Percentiles rank a stretch among this genome's conserved stretches.
phyloP scores from a whole-genome alignment of 2,329 filamentous ascomycete genomes.

The Pseudogymnoascus sp. region DNA sequence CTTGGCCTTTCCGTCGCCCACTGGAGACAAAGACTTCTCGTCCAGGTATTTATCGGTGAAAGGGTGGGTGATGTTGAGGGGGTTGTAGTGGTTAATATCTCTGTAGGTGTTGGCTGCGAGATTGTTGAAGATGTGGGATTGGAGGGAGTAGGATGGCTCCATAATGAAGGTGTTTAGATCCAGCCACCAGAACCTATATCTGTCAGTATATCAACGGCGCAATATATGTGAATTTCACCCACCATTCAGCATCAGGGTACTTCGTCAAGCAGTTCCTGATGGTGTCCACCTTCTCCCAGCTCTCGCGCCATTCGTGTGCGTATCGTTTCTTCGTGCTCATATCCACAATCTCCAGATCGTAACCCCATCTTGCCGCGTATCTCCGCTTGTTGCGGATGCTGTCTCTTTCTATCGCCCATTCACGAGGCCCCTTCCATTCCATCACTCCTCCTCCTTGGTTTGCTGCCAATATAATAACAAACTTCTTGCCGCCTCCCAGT shows the following conservation, averaged over 20 bases:
- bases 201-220: constrained; percentile 23
- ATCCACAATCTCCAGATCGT: constrained; percentile 91
- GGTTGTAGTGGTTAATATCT: constrained; percentile 95
- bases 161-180: constrained; percentile 97
- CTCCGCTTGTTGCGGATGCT: constrained; percentile 91
- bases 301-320: constrained; percentile 97
- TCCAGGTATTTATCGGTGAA: constrained; percentile 70
- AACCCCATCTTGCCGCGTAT: constrained; percentile 83
- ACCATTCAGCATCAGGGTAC: constrained; percentile 96
- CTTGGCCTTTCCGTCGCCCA: constrained; percentile 67
- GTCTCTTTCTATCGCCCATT: constrained; percentile 97
- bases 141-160: constrained; percentile 86
- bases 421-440: constrained; percentile 95
- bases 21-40: constrained; percentile 58
- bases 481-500: constrained; percentile 81
- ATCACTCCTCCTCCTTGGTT: constrained; percentile 96
- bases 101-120: constrained; percentile 72
- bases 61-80: constrained; percentile 86
- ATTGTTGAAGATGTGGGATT: constrained; percentile 81
- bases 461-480: constrained; percentile 85
- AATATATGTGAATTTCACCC: constrained; percentile 32
- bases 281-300: constrained; percentile 98
- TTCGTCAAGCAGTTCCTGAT: constrained; percentile 83
- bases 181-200: constrained; percentile 96
- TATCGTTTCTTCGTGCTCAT: constrained; percentile 99